Conservation (phyloP, 2,329 filamentous ascomycete species). For the Gyromitra esculenta region DNA sequence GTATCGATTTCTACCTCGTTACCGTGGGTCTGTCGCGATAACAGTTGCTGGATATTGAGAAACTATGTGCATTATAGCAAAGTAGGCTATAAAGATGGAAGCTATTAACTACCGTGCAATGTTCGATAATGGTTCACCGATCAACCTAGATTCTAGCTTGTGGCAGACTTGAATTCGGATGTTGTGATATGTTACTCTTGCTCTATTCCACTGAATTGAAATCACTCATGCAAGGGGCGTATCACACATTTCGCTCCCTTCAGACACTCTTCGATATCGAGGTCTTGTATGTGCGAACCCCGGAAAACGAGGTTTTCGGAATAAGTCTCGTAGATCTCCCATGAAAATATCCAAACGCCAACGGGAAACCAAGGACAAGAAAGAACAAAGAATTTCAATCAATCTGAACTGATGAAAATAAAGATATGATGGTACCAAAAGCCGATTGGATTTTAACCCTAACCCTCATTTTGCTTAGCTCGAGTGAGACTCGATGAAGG, state of each 20-base stretch:
- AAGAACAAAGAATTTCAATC: neutral
- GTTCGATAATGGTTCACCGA: neutral
- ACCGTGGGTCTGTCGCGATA: neutral
- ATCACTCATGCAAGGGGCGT: neutral
- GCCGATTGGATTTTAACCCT: neutral
- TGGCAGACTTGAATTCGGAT: neutral
- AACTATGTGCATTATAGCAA: neutral
- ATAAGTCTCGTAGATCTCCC: too few species aligned
- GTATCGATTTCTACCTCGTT: neutral
- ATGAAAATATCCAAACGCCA: neutral
- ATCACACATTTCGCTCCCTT: neutral
- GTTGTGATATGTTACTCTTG: neutral
- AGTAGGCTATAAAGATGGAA: too few species aligned
- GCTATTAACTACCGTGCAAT: neutral
- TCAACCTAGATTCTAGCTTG: neutral
- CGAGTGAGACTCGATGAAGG: conserved; percentile 23
- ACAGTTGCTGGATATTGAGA: neutral
- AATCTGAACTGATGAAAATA: neutral
- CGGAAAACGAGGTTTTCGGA: neutral
- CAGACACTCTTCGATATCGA: neutral
- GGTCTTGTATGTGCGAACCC: neutral
- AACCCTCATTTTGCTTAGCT: neutral
- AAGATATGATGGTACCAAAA: neutral
- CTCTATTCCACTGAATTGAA: neutral
- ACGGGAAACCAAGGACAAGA: neutral